A percentile compares a stretch with the other conserved stretches of the same genome.
Conservation (phyloP, 768 basidiomycete genomes). For the Auricularia cornea region DNA sequence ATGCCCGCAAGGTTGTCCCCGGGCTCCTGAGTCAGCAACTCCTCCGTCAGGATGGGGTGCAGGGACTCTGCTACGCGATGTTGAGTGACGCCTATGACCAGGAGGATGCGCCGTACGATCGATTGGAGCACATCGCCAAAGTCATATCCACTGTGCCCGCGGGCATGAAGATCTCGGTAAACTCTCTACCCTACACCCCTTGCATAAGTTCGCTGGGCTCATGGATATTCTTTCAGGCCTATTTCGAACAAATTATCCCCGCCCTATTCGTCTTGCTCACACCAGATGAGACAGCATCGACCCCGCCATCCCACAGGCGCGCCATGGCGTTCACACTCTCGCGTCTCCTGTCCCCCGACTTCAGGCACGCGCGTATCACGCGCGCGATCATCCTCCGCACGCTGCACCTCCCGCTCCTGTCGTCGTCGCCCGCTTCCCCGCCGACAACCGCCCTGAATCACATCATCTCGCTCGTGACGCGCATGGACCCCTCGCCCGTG, state of each 20-base stretch:
- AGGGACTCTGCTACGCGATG: constrained; percentile 58
- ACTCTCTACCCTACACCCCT: constrained; percentile 11
- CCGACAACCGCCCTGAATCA: constrained; percentile 32
- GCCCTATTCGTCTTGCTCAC: constrained; percentile 43
- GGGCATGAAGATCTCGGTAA: constrained; percentile 45
- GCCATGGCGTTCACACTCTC: constrained; percentile 64
- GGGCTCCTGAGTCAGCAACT: constrained; percentile 64
- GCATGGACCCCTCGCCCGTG: constrained; percentile 70
- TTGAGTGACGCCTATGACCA: constrained; percentile 52
- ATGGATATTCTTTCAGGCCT: constrained; percentile 38
- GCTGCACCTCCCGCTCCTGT: constrained; percentile 47
- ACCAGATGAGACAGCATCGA: constrained; percentile 22
- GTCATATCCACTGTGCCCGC: constrained; percentile 58
- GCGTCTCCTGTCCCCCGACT: constrained; percentile 42
- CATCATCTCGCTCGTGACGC: constrained; percentile 52
- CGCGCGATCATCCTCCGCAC: constrained; percentile 32
- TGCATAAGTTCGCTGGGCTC: neutral
- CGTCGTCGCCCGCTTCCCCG: constrained; percentile 1
- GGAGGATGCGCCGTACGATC: constrained; percentile 52
- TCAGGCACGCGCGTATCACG: constrained; percentile 1
- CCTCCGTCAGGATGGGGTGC: constrained; percentile 59
- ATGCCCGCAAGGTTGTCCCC: constrained; percentile 51
- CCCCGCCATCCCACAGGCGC: constrained; percentile 40
- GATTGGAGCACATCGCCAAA: constrained; percentile 62
- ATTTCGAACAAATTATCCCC: constrained; percentile 48